Percentiles rank a stretch among this genome's conserved stretches.
Conservation (phyloP, 1,284 basidiomycete species). For the Ceratobasidium sp. region DNA sequence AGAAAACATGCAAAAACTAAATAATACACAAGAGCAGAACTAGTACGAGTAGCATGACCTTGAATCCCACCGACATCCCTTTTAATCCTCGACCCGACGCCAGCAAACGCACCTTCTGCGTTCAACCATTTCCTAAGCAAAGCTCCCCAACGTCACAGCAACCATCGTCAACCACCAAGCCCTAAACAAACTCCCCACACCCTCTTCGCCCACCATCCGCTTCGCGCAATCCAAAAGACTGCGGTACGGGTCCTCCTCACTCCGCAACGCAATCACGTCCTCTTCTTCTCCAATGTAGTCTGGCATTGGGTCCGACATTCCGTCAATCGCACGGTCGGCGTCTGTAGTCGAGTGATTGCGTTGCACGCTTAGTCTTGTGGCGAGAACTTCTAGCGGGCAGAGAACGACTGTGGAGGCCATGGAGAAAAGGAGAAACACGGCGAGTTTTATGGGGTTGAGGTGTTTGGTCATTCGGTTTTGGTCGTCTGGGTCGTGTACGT, state of each 20-base stretch:
- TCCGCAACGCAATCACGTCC: slow-evolving; percentile 87
- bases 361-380: slow-evolving; percentile 84
- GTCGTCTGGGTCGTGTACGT: slow-evolving; percentile 40
- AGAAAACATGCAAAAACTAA: neutral
- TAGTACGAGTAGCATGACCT: neutral
- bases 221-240: slow-evolving; percentile 83
- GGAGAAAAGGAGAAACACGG: slow-evolving; percentile 71
- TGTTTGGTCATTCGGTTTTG: slow-evolving; percentile 40
- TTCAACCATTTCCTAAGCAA: slow-evolving; percentile 57
- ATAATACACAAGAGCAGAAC: neutral
- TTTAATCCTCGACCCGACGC: too few species aligned
- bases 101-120: too few species aligned
- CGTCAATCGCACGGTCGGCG: slow-evolving; percentile 44
- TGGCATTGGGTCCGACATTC: slow-evolving; percentile 58
- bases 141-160: slow-evolving; percentile 71
- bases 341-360: slow-evolving; percentile 82
- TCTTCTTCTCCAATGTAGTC: slow-evolving; percentile 83
- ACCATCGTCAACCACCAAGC: slow-evolving; percentile 90
- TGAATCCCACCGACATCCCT: too few species aligned
- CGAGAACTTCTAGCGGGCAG: slow-evolving; percentile 86
- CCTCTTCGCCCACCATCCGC: slow-evolving; percentile 86
- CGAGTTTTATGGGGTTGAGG: slow-evolving; percentile 59
- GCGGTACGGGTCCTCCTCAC: slow-evolving; percentile 86
- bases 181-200: slow-evolving; percentile 80
- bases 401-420: slow-evolving; percentile 73